These are phyloP conservation scores for Podila epicladia DNA, from an alignment of 192 early-diverging fungal genomes.

Conservation along the genomic window DNA sequence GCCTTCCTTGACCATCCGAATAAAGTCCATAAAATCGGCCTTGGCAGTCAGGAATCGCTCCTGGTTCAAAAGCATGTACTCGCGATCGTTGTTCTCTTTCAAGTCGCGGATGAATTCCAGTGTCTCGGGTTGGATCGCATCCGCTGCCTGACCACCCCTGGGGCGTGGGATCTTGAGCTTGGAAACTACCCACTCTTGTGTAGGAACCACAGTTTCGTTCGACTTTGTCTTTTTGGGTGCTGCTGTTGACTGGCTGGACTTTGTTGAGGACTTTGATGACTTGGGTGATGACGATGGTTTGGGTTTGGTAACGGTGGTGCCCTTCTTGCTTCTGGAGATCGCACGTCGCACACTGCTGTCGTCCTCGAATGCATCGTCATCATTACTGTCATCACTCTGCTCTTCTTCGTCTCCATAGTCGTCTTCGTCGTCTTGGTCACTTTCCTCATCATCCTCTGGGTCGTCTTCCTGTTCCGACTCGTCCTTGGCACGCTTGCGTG, in stretches of 20 bases:
- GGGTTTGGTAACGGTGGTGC: neutral
- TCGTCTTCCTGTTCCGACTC: neutral
- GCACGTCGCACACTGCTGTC: neutral
- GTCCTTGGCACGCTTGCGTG: constrained; percentile 1
- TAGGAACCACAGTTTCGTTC: neutral
- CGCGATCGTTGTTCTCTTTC: constrained; percentile 60
- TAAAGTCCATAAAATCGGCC: constrained; percentile 60
- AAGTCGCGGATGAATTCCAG: constrained; percentile 59
- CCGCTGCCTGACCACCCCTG: constrained; percentile 47
- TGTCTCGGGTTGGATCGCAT: constrained; percentile 59
- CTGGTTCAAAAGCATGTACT: constrained; percentile 54
- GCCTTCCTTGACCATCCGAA: constrained; percentile 51
- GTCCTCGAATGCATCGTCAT: constrained; percentile 1
- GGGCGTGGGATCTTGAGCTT: constrained; percentile 48
- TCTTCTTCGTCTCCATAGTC: neutral
- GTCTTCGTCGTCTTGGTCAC: neutral
- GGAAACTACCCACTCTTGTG: constrained; percentile 8
- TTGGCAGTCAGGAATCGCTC: constrained; percentile 45
- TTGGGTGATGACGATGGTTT: neutral
- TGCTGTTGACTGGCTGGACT: neutral
- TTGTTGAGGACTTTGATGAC: neutral
- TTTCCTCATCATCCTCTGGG: neutral
- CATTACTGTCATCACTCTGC: neutral
- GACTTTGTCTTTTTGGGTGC: neutral
- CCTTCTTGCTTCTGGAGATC: neutral